Evolutionary conservation across 345 rosid genomes (phyloP).

Genomic region (Noccaea caerulescens): DNA sequence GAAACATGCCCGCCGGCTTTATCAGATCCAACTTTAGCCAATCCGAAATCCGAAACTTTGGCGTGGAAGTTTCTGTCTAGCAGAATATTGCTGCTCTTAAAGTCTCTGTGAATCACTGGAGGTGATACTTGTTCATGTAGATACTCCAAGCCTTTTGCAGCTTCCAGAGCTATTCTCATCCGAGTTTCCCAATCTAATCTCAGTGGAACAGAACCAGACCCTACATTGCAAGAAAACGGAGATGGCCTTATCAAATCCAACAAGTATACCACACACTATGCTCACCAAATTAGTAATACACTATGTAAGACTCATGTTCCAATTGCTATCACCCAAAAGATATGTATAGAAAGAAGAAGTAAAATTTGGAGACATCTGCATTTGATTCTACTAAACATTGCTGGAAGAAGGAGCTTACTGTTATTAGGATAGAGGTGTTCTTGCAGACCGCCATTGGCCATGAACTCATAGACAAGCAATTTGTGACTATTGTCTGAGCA

Average conservation of each 20-base stretch:
- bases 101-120: constrained; percentile 77
- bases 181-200: constrained; percentile 78
- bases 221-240: constrained; percentile 46
- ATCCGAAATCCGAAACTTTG: constrained; percentile 81
- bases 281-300: background rate
- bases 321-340: background rate
- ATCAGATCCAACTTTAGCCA: constrained; percentile 76
- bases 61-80: constrained; percentile 67
- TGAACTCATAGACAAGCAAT: constrained; percentile 80
- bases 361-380: background rate
- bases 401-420: constrained; percentile 49
- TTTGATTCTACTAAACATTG: background rate
- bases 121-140: constrained; percentile 79
- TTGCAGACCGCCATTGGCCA: constrained; percentile 86
- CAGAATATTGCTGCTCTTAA: constrained; percentile 77
- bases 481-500: constrained; percentile 67
- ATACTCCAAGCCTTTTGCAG: constrained; percentile 84
- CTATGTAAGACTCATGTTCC: constrained; percentile 8
- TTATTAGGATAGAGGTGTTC: constrained; percentile 76
- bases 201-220: constrained; percentile 50
- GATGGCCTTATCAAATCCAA: constrained; percentile 4
- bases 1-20: constrained; percentile 80
- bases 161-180: constrained; percentile 76
- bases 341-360: background rate
- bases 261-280: background rate